Conservation (phyloP, 2,329 filamentous ascomycete genomes). For the Sporothrix euskadiensis region DNA sequence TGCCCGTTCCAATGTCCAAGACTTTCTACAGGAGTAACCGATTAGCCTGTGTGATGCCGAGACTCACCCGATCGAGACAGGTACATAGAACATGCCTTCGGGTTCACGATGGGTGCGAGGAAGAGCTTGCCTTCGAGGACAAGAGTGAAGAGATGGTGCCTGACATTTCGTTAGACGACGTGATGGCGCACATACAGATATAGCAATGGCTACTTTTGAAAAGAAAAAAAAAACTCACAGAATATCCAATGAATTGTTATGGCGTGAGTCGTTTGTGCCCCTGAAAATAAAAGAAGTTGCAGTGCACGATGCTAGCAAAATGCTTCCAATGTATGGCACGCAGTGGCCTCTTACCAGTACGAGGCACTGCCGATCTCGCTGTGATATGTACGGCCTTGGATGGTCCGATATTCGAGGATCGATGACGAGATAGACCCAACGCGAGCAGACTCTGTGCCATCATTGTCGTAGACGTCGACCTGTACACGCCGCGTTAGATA, state of each 20-base stretch:
- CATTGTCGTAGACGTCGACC: conserved; percentile 9
- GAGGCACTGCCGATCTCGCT: conserved; percentile 35
- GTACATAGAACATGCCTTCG: background rate
- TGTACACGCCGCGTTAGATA: background rate
- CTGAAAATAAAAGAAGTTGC: no score
- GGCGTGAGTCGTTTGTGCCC: no score
- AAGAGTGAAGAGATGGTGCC: background rate
- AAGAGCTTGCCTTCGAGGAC: background rate
- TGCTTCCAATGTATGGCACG: background rate
- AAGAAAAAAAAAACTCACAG: conserved; percentile 26
- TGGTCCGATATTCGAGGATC: conserved; percentile 38
- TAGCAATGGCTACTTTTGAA: no score
- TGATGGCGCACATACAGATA: no score
- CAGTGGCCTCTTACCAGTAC: conserved; percentile 33
- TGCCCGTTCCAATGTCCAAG: conserved; percentile 42
- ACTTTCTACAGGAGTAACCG: conserved; percentile 35
- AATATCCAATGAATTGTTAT: conserved; percentile 39
- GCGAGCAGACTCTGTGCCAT: conserved; percentile 24
- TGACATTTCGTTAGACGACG: background rate
- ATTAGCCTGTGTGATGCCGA: background rate
- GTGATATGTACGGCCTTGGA: conserved; percentile 41
- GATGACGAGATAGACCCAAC: conserved; percentile 37
- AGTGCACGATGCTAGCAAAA: background rate
- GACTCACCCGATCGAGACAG: no score
- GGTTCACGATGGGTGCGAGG: background rate